Evolutionary conservation across 176 grass and related monocot species (phyloP).

Genomic region (Avena eriantha): DNA sequence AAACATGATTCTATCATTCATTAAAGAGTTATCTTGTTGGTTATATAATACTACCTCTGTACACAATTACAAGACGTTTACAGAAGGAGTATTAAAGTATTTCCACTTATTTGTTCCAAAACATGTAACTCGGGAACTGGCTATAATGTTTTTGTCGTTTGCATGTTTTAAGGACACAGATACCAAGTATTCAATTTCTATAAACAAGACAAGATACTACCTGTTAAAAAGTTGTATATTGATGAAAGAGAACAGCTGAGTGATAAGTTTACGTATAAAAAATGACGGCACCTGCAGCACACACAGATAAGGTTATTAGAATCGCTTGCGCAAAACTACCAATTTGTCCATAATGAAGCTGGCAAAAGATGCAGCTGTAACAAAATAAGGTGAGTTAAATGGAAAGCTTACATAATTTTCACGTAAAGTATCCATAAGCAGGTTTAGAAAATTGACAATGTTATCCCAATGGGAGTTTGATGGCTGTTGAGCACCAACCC

Average conservation of each 20-base stretch:
- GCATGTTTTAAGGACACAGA: neutral
- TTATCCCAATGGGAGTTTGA: conserved; percentile 78
- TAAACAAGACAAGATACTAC: conserved; percentile 45
- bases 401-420: conserved; percentile 74
- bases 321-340: conserved; percentile 21
- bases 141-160: conserved; percentile 10
- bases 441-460: conserved; percentile 89
- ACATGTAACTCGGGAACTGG: conserved; percentile 20
- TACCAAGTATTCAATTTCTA: conserved; percentile 26
- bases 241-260: conserved; percentile 95
- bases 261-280: conserved; percentile 96
- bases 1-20: conserved; percentile 8
- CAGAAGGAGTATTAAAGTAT: neutral
- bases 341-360: conserved; percentile 10
- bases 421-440: conserved; percentile 75
- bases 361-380: neutral
- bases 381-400: conserved; percentile 30
- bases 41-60: neutral
- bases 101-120: neutral
- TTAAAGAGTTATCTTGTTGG: neutral
- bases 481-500: conserved; percentile 55
- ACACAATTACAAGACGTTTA: no score
- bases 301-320: conserved; percentile 31
- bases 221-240: conserved; percentile 99
- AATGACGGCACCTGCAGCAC: conserved; percentile 87